These are phyloP conservation scores for Thielaviopsis populi DNA, from an alignment of 2,329 filamentous ascomycete genomes.

Conservation along the genomic window DNA sequence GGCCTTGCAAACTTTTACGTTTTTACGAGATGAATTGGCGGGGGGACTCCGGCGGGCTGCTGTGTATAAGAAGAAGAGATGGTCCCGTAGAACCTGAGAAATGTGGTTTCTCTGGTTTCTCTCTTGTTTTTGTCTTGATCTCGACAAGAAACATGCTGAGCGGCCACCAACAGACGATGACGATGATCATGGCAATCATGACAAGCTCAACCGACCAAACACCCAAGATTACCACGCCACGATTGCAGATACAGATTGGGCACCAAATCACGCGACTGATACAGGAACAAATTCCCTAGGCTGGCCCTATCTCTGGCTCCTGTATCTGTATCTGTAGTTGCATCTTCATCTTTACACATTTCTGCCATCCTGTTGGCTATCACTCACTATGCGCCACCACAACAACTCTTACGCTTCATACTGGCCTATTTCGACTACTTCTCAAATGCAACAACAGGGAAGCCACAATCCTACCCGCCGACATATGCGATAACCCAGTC, in stretches of 20 bases:
- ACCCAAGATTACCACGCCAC: not conserved
- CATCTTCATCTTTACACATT: too few species aligned
- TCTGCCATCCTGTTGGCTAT: not conserved
- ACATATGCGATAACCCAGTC: not conserved
- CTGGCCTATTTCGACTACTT: not conserved
- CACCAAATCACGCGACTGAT: not conserved
- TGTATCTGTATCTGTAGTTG: too few species aligned
- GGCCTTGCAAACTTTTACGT: conserved; percentile 7
- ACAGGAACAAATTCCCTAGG: not conserved
- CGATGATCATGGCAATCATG: too few species aligned
- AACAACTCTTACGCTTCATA: not conserved
- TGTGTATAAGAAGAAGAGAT: conserved; percentile 3
- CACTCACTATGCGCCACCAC: not conserved
- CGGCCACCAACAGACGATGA: not conserved
- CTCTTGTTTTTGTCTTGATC: not conserved
- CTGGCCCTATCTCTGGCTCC: not conserved
- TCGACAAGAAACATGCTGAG: not conserved
- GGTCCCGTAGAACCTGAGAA: not conserved
- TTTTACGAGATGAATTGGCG: not conserved
- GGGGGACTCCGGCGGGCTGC: not conserved
- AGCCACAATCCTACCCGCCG: not conserved
- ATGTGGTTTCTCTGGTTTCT: not conserved
- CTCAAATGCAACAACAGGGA: too few species aligned
- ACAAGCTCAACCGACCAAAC: not conserved
- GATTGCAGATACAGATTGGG: not conserved